A percentile compares a stretch with the other conserved stretches of the same genome.
Evolutionary conservation across 1,139 yeast species (phyloP).

Genomic region (Diutina catenulata): DNA sequence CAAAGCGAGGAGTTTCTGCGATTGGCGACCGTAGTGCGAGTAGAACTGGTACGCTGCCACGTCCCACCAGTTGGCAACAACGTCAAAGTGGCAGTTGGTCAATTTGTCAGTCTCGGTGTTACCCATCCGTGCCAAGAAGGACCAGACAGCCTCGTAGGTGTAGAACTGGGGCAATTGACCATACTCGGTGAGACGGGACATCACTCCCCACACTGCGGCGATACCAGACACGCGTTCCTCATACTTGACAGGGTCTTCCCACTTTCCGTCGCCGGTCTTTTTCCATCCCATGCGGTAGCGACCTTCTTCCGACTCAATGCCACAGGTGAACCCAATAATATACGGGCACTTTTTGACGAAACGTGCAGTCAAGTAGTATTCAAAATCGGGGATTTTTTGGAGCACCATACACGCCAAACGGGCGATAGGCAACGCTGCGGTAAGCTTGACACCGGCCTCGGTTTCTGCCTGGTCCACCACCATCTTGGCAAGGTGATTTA

Average conservation of each 20-base stretch:
- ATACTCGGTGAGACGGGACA: conserved; percentile 31
- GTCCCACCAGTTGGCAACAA: conserved; percentile 89
- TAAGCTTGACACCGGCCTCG: conserved; percentile 73
- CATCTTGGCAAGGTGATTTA: conserved; percentile 77
- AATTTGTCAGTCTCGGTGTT: conserved; percentile 41
- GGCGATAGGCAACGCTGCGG: conserved; percentile 74
- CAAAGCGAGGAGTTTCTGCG: conserved; percentile 39
- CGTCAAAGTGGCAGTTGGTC: conserved; percentile 59
- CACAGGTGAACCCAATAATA: conserved; percentile 68
- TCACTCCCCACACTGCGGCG: conserved; percentile 65
- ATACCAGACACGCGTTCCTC: conserved; percentile 85
- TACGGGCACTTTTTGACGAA: conserved; percentile 86
- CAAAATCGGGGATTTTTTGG: conserved; percentile 49
- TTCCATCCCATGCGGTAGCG: conserved; percentile 83
- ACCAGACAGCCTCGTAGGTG: conserved; percentile 51
- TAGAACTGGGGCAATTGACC: conserved; percentile 9
- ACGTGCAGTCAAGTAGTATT: conserved; percentile 61
- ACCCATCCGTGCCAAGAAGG: conserved; percentile 53
- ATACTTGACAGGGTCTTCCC: conserved; percentile 72
- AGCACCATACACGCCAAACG: conserved; percentile 43
- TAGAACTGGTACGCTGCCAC: conserved; percentile 51
- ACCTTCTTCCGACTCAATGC: conserved; percentile 74
- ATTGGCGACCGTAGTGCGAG: conserved; percentile 57
- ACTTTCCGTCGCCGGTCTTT: conserved; percentile 40
- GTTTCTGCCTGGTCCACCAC: conserved; percentile 87